phyloP scores from a whole-genome alignment of 1,284 basidiomycete species.

The Mycena sp. region DNA sequence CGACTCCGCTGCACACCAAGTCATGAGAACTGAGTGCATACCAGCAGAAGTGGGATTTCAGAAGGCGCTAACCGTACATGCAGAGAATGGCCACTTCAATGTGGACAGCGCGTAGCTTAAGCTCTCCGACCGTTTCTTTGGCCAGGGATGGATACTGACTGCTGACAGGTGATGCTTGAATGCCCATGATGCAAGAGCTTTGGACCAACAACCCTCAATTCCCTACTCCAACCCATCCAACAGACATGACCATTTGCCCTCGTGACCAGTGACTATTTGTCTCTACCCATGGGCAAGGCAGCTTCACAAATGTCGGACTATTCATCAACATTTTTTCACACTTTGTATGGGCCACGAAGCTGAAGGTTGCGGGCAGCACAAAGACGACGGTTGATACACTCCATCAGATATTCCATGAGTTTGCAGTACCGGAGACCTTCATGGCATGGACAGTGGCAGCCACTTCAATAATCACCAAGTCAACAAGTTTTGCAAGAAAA shows the following conservation, averaged over 20 bases:
- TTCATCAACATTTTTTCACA: conserved; percentile 19
- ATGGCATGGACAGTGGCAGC: conserved; percentile 49
- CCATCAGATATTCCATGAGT: conserved; percentile 34
- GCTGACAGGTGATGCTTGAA: too few relatives aligned
- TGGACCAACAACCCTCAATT: too few relatives aligned
- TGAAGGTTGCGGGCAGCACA: conserved; percentile 3
- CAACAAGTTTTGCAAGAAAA: conserved; percentile 34
- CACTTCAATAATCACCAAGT: conserved; percentile 50
- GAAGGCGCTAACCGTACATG: conserved; percentile 33
- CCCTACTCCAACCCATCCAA: too few relatives aligned
- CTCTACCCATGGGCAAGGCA: conserved; percentile 44
- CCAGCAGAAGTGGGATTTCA: conserved; percentile 6
- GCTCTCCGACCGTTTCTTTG: conserved; percentile 39
- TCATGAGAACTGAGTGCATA: too few relatives aligned
- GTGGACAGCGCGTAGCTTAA: conserved; percentile 39
- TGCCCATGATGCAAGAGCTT: too few relatives aligned
- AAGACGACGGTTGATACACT: conserved; percentile 37
- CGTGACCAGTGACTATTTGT: conserved; percentile 45
- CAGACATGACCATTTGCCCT: too few relatives aligned
- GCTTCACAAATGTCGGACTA: conserved; percentile 28
- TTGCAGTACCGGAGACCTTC: conserved; percentile 40
- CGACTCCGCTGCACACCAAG: too few relatives aligned
- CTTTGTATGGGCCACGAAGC: too few relatives aligned
- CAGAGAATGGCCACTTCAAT: conserved; percentile 40
- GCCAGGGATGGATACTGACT: conserved; percentile 43